Base-by-base conservation (phyloP, 1,284 basidiomycete species). In the Coriolopsis trogii region DNA sequence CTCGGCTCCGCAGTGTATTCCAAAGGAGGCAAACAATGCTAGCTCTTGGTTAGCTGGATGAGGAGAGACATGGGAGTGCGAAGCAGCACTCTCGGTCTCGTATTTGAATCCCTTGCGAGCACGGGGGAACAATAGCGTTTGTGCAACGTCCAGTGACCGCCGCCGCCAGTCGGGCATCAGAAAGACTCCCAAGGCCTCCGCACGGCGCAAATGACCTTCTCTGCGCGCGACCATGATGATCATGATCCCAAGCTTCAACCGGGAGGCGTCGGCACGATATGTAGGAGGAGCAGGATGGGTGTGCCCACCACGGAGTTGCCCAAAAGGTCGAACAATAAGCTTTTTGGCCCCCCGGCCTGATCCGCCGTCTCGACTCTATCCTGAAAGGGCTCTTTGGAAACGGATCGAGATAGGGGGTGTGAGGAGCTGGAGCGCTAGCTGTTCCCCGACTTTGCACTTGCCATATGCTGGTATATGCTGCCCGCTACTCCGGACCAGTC, bases 301-400 rank as follows among this genome's bases (percentile, higher is more conserved):
- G 33, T 41, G 24, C 33, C 20, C 16, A 33, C 60, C 20, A 13
- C 15, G 20, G 15, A 26, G 13, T 23, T 40, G 9, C 39, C 39
- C 21, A 40, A 40, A 57, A 40, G 2, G 67, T 54, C 46, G 67
- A 61, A 47, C 41, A 39, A 6, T 53, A 43, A 12, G 59, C 20
- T 21, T 38, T 37, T 39, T n/a, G n/a, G n/a, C n/a, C n/a, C n/a
- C n/a, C n/a, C n/a, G n/a, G n/a, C n/a, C n/a, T n/a, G n/a, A n/a
- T n/a, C n/a, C n/a, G n/a, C n/a, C n/a, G n/a, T n/a, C n/a, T n/a
- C n/a, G n/a, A n/a, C n/a, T n/a, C n/a, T n/a, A n/a, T n/a, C n/a
- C n/a, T n/a, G n/a, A n/a, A n/a, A n/a, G n/a, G n/a, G n/a, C n/a
- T n/a, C n/a, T n/a, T n/a, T n/a, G n/a, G n/a, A n/a, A n/a, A n/a